Conservation (phyloP, 176 grass and related monocot genomes). For the Oryza rufipogon region DNA sequence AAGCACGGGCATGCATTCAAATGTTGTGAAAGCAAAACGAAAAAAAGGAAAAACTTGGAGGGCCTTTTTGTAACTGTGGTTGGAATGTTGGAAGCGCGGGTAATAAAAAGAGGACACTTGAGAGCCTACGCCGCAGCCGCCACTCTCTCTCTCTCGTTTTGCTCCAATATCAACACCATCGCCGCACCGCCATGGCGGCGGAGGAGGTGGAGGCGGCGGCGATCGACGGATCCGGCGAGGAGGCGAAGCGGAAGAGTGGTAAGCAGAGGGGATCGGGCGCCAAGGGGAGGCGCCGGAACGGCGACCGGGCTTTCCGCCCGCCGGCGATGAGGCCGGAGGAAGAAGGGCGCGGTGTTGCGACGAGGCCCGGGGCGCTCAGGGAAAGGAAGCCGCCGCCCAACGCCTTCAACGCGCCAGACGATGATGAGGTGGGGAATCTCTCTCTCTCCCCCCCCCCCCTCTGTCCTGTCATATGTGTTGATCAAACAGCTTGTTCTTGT, state of each 20-base stretch:
- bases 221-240: background rate
- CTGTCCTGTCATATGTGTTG: background rate
- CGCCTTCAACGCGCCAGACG: background rate
- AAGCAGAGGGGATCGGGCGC: background rate
- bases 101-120: too few species aligned
- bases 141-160: too few species aligned
- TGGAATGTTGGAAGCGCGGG: too few species aligned
- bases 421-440: background rate
- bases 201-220: too few species aligned
- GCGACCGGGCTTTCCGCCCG: background rate
- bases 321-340: background rate
- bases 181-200: too few species aligned
- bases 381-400: background rate
- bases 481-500: background rate
- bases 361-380: background rate
- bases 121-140: too few species aligned
- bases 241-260: background rate
- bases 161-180: too few species aligned
- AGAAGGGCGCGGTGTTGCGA: constrained; percentile 9
- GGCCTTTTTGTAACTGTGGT: too few species aligned
- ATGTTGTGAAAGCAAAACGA: too few species aligned
- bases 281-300: background rate
- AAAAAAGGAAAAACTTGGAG: too few species aligned
- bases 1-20: too few species aligned
- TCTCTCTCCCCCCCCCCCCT: background rate